Conservation (phyloP, 352 stramenopile genomes). For the Phytophthora pisi region DNA sequence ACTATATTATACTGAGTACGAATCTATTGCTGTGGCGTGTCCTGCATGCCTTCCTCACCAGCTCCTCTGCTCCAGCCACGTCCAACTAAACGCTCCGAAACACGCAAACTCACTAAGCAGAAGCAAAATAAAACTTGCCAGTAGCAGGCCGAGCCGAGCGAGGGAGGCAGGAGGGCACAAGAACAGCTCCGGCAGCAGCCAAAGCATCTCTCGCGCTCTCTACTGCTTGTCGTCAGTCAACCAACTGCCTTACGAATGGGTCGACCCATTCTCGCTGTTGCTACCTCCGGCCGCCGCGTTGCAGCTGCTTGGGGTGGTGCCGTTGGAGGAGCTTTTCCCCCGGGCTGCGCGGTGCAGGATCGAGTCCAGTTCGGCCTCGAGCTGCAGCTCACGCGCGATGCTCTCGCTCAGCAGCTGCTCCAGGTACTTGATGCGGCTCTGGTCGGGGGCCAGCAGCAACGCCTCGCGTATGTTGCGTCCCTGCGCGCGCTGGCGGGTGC, state of each 20-base stretch:
- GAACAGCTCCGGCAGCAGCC: slow-evolving; percentile 15
- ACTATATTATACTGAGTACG: slow-evolving; percentile 56
- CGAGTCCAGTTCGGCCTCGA: slow-evolving; percentile 81
- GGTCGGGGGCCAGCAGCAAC: slow-evolving; percentile 72
- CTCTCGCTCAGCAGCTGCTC: slow-evolving; percentile 86
- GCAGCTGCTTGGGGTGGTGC: slow-evolving; percentile 3
- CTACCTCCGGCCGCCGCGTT: slow-evolving; percentile 3
- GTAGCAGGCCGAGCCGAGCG: slow-evolving; percentile 18
- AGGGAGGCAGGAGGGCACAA: slow-evolving; percentile 18
- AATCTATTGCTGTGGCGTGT: slow-evolving; percentile 47
- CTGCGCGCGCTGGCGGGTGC: slow-evolving; percentile 78
- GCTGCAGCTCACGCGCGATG: slow-evolving; percentile 80
- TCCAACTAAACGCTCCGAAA: slow-evolving; percentile 34
- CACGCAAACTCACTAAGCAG: slow-evolving; percentile 44
- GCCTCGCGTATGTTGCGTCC: slow-evolving; percentile 80
- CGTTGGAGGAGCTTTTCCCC: slow-evolving; percentile 12
- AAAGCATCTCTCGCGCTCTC: slow-evolving; percentile 20
- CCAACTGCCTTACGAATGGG: slow-evolving; percentile 20
- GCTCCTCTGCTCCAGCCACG: slow-evolving; percentile 25
- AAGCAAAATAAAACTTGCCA: slow-evolving; percentile 39
- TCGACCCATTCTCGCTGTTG: slow-evolving; percentile 33
- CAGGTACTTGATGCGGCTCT: slow-evolving; percentile 89
- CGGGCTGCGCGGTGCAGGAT: slow-evolving; percentile 48
- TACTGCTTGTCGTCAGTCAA: slow-evolving; percentile 6
- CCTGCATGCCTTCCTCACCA: slow-evolving; percentile 18